phyloP scores from a whole-genome alignment of 371 early-diverging fungal genomes.

The Mucor plumbeus region DNA sequence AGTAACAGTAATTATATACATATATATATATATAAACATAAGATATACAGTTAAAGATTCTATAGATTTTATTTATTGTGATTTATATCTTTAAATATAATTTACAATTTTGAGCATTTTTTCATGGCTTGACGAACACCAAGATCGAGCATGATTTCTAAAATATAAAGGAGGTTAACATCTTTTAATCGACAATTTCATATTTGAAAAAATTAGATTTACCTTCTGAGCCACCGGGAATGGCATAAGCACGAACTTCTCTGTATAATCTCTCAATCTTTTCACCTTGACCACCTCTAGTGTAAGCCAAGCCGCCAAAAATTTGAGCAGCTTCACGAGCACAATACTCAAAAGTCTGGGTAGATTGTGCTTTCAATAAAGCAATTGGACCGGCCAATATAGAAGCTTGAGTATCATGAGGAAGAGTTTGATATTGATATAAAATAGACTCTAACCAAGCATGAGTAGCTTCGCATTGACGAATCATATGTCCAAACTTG shows the following conservation, averaged over 20 bases:
- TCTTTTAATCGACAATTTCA: too few relatives aligned
- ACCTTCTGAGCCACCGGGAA: too few relatives aligned
- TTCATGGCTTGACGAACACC: too few relatives aligned
- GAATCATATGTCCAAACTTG: conserved; percentile 79
- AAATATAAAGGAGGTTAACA: too few relatives aligned
- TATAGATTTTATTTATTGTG: too few relatives aligned
- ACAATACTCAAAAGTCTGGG: conserved; percentile 87
- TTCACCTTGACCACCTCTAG: conserved; percentile 82
- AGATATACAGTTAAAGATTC: too few relatives aligned
- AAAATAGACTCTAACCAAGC: conserved; percentile 81
- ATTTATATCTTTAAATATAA: too few relatives aligned
- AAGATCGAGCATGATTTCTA: too few relatives aligned
- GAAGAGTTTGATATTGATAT: conserved; percentile 73
- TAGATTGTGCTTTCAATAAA: conserved; percentile 83
- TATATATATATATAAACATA: too few relatives aligned
- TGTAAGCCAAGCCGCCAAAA: conserved; percentile 88
- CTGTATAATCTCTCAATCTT: conserved; percentile 87
- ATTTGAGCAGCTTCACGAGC: conserved; percentile 92
- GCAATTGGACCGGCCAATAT: conserved; percentile 90
- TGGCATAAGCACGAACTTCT: not conserved
- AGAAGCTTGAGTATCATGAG: conserved; percentile 67
- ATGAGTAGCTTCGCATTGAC: conserved; percentile 87
- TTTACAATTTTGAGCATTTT: too few relatives aligned
- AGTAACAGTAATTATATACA: too few relatives aligned
- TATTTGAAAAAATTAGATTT: too few relatives aligned